Evolutionary conservation across 805 yeast species (phyloP).

Genomic region (Candida krabiensis): DNA sequence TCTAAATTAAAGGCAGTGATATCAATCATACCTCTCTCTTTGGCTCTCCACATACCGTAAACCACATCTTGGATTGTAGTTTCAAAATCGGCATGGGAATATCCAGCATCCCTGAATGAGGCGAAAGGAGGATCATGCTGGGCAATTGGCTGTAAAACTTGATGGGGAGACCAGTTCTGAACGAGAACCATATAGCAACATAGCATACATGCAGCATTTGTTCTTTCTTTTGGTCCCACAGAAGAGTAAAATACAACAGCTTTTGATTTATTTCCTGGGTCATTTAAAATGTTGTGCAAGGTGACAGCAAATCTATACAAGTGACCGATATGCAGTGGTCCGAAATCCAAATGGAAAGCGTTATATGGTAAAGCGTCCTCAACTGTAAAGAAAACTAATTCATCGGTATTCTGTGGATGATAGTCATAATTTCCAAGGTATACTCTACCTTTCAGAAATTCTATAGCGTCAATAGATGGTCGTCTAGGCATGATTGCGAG

Average conservation of each 20-base stretch:
- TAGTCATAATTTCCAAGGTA: slow-evolving; percentile 88
- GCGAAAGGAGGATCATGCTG: slow-evolving; percentile 92
- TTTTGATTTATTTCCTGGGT: slow-evolving; percentile 76
- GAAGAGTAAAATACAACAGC: slow-evolving; percentile 91
- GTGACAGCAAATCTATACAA: slow-evolving; percentile 93
- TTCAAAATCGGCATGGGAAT: slow-evolving; percentile 92
- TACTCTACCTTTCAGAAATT: slow-evolving; percentile 57
- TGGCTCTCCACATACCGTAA: slow-evolving; percentile 97
- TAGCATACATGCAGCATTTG: slow-evolving; percentile 92
- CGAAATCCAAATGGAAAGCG: slow-evolving; percentile 94
- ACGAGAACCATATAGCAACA: slow-evolving; percentile 94
- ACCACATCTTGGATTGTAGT: slow-evolving; percentile 92
- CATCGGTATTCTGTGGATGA: slow-evolving; percentile 73
- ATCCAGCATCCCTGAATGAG: slow-evolving; percentile 97
- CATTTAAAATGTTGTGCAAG: slow-evolving; percentile 87
- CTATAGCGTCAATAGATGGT: slow-evolving; percentile 33
- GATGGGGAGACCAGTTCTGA: slow-evolving; percentile 98
- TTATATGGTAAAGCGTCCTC: slow-evolving; percentile 92
- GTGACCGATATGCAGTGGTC: slow-evolving; percentile 93
- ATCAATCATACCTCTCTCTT: slow-evolving; percentile 86
- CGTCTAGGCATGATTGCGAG: slow-evolving; percentile 25
- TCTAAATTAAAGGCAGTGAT: slow-evolving; percentile 84
- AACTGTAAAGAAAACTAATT: slow-evolving; percentile 82
- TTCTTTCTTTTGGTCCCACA: slow-evolving; percentile 74
- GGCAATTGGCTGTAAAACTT: slow-evolving; percentile 90